A percentile compares a stretch with the other conserved stretches of the same genome.
phyloP scores from a whole-genome alignment of 2,329 filamentous ascomycete genomes.

The Monilinia laxa region DNA sequence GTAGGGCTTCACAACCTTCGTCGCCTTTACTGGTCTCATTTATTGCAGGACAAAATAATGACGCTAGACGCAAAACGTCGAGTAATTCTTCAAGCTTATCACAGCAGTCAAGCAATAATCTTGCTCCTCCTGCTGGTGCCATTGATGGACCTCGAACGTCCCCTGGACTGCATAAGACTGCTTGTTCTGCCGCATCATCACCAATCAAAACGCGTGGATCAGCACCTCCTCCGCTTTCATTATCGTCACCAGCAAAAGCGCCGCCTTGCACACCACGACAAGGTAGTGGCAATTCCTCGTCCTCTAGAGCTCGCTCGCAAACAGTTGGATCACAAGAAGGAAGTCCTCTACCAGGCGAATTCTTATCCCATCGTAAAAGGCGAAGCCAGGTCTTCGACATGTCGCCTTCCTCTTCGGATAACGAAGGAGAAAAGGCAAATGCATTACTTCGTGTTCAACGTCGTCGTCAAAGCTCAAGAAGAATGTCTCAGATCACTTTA shows the following conservation, averaged over 20 bases:
- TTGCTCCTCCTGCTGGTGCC: slow-evolving; percentile 65
- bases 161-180: slow-evolving; percentile 59
- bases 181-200: slow-evolving; percentile 53
- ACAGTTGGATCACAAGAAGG: slow-evolving; percentile 94
- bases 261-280: slow-evolving; percentile 56
- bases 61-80: slow-evolving; percentile 83
- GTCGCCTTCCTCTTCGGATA: slow-evolving; percentile 96
- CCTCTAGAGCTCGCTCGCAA: slow-evolving; percentile 77
- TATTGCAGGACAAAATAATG: slow-evolving; percentile 76
- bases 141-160: slow-evolving; percentile 69
- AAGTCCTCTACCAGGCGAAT: slow-evolving; percentile 67
- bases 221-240: slow-evolving; percentile 49
- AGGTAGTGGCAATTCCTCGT: slow-evolving; percentile 50
- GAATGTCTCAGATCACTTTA: slow-evolving; percentile 87
- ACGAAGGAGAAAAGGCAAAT: slow-evolving; percentile 89
- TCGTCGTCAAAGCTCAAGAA: slow-evolving; percentile 91
- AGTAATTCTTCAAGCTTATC: slow-evolving; percentile 83
- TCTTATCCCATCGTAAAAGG: slow-evolving; percentile 77
- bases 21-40: slow-evolving; percentile 97
- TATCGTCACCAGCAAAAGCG: slow-evolving; percentile 61
- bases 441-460: slow-evolving; percentile 88
- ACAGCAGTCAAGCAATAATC: slow-evolving; percentile 67
- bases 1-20: slow-evolving; percentile 76
- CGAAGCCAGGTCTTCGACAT: slow-evolving; percentile 94
- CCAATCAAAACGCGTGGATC: slow-evolving; percentile 56